phyloP scores from a whole-genome alignment of 805 yeast genomes.

The Hanseniaspora occidentalis region DNA sequence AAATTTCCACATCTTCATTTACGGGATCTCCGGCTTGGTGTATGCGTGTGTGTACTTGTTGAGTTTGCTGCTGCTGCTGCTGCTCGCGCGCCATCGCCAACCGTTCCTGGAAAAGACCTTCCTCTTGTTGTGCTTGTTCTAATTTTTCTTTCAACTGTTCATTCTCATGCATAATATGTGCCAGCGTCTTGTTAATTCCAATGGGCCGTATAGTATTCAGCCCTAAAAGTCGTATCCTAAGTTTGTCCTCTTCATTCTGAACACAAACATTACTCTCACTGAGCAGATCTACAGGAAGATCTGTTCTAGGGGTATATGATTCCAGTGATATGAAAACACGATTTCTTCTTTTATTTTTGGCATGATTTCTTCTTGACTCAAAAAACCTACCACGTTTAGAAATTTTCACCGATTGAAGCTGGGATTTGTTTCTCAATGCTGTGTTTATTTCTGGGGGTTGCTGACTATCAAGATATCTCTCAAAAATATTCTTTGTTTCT shows the following conservation, averaged over 20 bases:
- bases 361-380: not conserved
- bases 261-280: too few species aligned
- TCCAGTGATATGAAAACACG: not conserved
- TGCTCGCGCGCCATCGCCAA: too few species aligned
- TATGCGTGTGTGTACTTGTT: too few species aligned
- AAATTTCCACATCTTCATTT: too few species aligned
- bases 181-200: constrained; percentile 45
- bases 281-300: not conserved
- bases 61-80: constrained; percentile 1
- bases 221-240: constrained; percentile 32
- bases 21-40: too few species aligned
- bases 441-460: not conserved
- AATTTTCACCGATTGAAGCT: not conserved
- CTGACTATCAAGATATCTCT: not conserved
- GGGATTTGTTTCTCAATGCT: not conserved
- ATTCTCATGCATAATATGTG: constrained; percentile 22
- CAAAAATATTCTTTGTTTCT: not conserved
- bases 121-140: constrained; percentile 8
- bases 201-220: constrained; percentile 40
- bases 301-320: not conserved
- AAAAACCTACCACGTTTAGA: not conserved
- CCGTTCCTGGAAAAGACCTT: not conserved
- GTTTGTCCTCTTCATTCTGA: not conserved
- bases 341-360: not conserved
- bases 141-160: constrained; percentile 18